Evolutionary conservation across 169 alveolate genomes (phyloP).

Genomic region (Cryptosporidium meleagridis): DNA sequence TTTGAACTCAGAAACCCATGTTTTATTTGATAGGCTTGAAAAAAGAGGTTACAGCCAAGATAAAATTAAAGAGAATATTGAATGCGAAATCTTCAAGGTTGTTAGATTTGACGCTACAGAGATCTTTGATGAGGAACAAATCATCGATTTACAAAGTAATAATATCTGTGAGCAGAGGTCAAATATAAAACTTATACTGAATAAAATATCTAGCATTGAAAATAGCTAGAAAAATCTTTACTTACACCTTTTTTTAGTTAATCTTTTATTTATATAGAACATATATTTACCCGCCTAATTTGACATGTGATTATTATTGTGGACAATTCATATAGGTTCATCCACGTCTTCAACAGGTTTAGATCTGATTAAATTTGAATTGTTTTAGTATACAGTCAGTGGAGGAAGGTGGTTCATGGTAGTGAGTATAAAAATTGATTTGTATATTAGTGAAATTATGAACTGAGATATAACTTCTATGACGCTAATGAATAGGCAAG

Average conservation of each 20-base stretch:
- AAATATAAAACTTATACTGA: constrained; percentile 77
- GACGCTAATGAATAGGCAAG: background rate
- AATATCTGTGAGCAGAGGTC: constrained; percentile 78
- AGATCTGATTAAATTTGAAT: constrained; percentile 52
- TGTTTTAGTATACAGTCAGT: background rate
- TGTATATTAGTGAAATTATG: background rate
- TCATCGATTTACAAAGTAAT: constrained; percentile 78
- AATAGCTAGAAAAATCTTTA: background rate
- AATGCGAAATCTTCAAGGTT: constrained; percentile 84
- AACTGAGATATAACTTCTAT: background rate
- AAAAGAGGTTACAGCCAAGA: constrained; percentile 79
- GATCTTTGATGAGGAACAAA: constrained; percentile 69
- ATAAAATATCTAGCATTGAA: constrained; percentile 1
- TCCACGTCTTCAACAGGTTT: constrained; percentile 69
- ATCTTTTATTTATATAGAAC: background rate
- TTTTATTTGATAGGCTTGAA: constrained; percentile 80
- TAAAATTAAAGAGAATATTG: constrained; percentile 82
- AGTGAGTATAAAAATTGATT: background rate
- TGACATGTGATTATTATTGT: constrained; percentile 49
- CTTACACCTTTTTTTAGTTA: background rate
- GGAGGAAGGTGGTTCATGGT: constrained; percentile 6
- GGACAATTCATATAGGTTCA: constrained; percentile 49
- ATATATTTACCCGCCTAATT: constrained; percentile 32
- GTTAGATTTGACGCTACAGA: constrained; percentile 78
- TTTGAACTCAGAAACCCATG: constrained; percentile 79